Evolutionary conservation across 2,329 filamentous ascomycete species (phyloP), one percentile per base, ranked within the genome.

Genomic region (Sarocladium brachiariae): DNA sequence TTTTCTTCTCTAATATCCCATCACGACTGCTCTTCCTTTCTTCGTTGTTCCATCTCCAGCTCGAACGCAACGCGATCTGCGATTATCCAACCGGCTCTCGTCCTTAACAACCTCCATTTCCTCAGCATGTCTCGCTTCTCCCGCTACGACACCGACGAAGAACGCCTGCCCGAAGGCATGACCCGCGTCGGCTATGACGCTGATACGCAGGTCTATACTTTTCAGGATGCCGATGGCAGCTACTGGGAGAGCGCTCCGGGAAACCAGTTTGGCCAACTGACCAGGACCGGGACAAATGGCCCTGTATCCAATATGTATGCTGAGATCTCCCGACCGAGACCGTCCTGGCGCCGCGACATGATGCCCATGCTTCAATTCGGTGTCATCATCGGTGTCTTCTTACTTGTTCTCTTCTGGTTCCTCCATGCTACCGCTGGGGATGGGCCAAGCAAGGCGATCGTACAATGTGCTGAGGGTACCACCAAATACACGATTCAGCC

Each of bases 301-400:
- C 55, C 59, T 8, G 61, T 64, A 21, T 60, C 65, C 11, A 70
- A 66, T 52, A 58, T 70, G 21, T 49, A 54, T 16, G 52, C 57
- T 10, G 23, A 41, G 6, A 52, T 54, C 23, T 49, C 56, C 30
- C 50, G 52, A 16, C 53, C 43, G 24, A 58, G 54, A 34, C 63
- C 65, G 27, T 74, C 77, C 5, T 75, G 77, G 71, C 70, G 78
- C 25, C 69, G 71, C 30, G 73, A 77, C 53, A 65, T 77, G 65
- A 71, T 70, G 65, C 75, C 75, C n/a, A 65, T 82, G 55, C 67
- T 82, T 58, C 80, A 80, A 59, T 82, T 81, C 63, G 77, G 76
- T 50, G 62, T 81, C 53, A 61, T 82, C 31, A 68, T 79, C 50
- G 66, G 76, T 3, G 57, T 80, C 14, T 75, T 72, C 53, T 61